phyloP scores from a whole-genome alignment of 2,329 filamentous ascomycete species.

The Ophiostoma australiae region DNA sequence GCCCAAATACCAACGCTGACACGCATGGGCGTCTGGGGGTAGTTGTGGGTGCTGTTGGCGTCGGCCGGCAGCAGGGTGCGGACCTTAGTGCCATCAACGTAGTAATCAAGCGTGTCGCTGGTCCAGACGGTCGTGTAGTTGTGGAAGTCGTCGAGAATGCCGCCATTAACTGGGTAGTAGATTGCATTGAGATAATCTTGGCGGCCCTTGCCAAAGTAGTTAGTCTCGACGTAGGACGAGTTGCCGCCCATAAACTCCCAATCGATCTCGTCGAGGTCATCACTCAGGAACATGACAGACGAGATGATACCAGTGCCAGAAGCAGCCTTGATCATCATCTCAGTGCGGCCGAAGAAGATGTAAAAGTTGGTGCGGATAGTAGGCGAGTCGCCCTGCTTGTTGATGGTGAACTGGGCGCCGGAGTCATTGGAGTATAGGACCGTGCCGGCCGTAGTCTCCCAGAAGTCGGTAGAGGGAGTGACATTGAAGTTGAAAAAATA shows the following conservation, averaged over 20 bases:
- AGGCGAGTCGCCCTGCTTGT: constrained; percentile 65
- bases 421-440: constrained; percentile 53
- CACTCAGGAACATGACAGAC: constrained; percentile 75
- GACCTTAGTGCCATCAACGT: constrained; percentile 62
- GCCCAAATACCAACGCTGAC: constrained; percentile 64
- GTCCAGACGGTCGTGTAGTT: constrained; percentile 77
- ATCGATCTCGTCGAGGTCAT: constrained; percentile 82
- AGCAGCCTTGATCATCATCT: constrained; percentile 72
- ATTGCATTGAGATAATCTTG: constrained; percentile 49
- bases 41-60: constrained; percentile 58
- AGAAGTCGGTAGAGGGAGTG: constrained; percentile 51
- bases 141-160: constrained; percentile 59
- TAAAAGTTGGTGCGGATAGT: constrained; percentile 76
- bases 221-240: constrained; percentile 58
- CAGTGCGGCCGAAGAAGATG: constrained; percentile 78
- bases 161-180: constrained; percentile 51
- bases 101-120: constrained; percentile 59
- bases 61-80: constrained; percentile 59
- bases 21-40: constrained; percentile 72
- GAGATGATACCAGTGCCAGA: constrained; percentile 71
- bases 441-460: constrained; percentile 63
- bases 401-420: constrained; percentile 70
- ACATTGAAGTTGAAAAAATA: constrained; percentile 61
- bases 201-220: constrained; percentile 74
- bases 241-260: constrained; percentile 76